These are phyloP conservation scores for Phanerochaete carnosa DNA, from an alignment of 768 basidiomycete genomes.

Conservation along the genomic window DNA sequence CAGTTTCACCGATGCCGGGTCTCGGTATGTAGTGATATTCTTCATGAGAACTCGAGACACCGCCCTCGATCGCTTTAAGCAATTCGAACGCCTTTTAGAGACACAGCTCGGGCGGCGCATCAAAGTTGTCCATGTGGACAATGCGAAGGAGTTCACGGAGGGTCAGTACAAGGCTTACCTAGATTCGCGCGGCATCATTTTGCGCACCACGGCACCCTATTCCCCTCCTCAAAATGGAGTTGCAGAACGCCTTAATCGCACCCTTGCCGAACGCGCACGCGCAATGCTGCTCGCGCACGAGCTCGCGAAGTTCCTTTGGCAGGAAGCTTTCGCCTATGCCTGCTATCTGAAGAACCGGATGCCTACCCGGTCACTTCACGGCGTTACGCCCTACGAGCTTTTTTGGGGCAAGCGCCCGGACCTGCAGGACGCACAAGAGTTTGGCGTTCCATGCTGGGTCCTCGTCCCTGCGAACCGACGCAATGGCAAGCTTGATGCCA, in stretches of 20 bases:
- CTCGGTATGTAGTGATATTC: constrained; percentile 24
- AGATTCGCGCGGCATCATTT: constrained; percentile 33
- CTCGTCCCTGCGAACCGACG: not conserved
- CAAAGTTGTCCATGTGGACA: constrained; percentile 27
- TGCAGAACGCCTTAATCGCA: constrained; percentile 29
- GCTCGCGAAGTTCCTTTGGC: constrained; percentile 27
- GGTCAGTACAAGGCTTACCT: constrained; percentile 31
- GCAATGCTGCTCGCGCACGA: constrained; percentile 23
- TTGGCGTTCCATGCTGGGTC: constrained; percentile 9
- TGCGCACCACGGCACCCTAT: constrained; percentile 37
- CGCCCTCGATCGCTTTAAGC: constrained; percentile 27
- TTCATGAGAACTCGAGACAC: constrained; percentile 29
- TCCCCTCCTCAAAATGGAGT: constrained; percentile 44
- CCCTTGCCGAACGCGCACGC: constrained; percentile 18
- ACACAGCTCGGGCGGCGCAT: constrained; percentile 28
- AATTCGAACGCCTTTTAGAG: constrained; percentile 30
- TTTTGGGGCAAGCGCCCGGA: constrained; percentile 14
- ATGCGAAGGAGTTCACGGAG: constrained; percentile 30
- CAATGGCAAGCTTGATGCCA: not conserved
- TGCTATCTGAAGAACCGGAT: constrained; percentile 19
- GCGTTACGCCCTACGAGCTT: constrained; percentile 20
- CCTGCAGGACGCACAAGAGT: constrained; percentile 14
- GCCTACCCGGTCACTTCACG: constrained; percentile 12
- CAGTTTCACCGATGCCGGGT: constrained; percentile 28
- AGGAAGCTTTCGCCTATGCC: constrained; percentile 24